Evolutionary conservation across 169 alveolate species (phyloP).

Genomic region (Plasmodium adleri): DNA sequence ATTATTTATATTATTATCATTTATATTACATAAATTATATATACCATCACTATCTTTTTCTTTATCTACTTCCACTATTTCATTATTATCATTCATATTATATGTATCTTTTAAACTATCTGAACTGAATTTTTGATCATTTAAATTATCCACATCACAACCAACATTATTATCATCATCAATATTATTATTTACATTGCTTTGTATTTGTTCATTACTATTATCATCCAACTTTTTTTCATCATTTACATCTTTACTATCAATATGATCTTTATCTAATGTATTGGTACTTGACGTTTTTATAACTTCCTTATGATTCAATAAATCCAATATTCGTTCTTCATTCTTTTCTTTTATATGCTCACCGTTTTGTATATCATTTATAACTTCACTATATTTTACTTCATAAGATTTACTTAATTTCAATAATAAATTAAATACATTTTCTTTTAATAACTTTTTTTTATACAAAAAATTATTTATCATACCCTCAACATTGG

Average conservation of each 20-base stretch:
- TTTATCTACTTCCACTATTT: slow-evolving; percentile 12
- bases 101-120: not conserved
- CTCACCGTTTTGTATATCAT: slow-evolving; percentile 38
- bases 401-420: slow-evolving; percentile 59
- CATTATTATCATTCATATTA: not conserved
- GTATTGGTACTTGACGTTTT: not conserved
- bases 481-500: slow-evolving; percentile 35
- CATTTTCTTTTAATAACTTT: slow-evolving; percentile 61
- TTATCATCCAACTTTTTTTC: not conserved
- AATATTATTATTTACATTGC: not conserved
- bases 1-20: slow-evolving; percentile 20
- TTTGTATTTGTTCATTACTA: not conserved
- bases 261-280: not conserved
- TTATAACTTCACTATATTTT: slow-evolving; percentile 29
- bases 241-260: not conserved
- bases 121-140: slow-evolving; percentile 8
- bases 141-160: slow-evolving; percentile 1
- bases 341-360: slow-evolving; percentile 62
- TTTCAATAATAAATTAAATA: slow-evolving; percentile 46
- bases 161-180: not conserved
- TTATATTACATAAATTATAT: slow-evolving; percentile 17
- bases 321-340: slow-evolving; percentile 43
- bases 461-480: slow-evolving; percentile 58
- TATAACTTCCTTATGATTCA: slow-evolving; percentile 41
- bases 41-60: slow-evolving; percentile 20